A percentile compares a stretch with the other conserved stretches of the same genome.
phyloP scores from a whole-genome alignment of 2,329 filamentous ascomycete species.

The Bipolaris cookei region DNA sequence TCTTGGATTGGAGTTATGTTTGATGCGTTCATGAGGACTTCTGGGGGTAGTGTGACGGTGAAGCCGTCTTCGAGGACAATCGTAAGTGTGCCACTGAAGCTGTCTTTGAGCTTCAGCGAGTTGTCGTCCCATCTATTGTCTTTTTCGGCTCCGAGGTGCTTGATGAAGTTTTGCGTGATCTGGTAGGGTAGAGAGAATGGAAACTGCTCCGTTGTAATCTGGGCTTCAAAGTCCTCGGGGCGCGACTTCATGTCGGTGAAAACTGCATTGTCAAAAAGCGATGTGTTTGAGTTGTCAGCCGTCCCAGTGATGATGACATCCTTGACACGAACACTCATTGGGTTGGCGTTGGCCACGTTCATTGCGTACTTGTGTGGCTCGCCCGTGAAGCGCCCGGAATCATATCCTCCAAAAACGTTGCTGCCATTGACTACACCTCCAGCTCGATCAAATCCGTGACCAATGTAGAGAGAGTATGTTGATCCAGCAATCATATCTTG shows the following conservation, averaged over 20 bases:
- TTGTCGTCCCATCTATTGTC: slow-evolving; percentile 49
- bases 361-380: slow-evolving; percentile 43
- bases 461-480: slow-evolving; percentile 54
- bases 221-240: slow-evolving; percentile 47
- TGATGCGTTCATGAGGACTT: slow-evolving; percentile 49
- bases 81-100: slow-evolving; percentile 50
- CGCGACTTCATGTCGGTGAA: slow-evolving; percentile 44
- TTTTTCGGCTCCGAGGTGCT: slow-evolving; percentile 42
- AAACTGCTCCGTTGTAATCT: slow-evolving; percentile 53
- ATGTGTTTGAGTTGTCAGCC: slow-evolving; percentile 39
- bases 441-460: slow-evolving; percentile 51
- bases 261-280: slow-evolving; percentile 40
- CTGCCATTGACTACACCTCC: slow-evolving; percentile 52
- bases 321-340: slow-evolving; percentile 50
- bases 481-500: slow-evolving; percentile 47
- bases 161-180: slow-evolving; percentile 52
- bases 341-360: slow-evolving; percentile 39
- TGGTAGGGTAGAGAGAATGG: slow-evolving; percentile 51
- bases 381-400: slow-evolving; percentile 52
- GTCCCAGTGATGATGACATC: slow-evolving; percentile 49
- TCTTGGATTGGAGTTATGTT: slow-evolving; percentile 47
- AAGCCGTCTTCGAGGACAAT: slow-evolving; percentile 52
- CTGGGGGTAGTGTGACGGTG: slow-evolving; percentile 48
- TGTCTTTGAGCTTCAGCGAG: slow-evolving; percentile 46
- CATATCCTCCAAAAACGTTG: slow-evolving; percentile 54